A percentile compares a stretch with the other conserved stretches of the same genome.
Evolutionary conservation across 2,329 filamentous ascomycete genomes (phyloP).

Genomic region (Hortaea werneckii): DNA sequence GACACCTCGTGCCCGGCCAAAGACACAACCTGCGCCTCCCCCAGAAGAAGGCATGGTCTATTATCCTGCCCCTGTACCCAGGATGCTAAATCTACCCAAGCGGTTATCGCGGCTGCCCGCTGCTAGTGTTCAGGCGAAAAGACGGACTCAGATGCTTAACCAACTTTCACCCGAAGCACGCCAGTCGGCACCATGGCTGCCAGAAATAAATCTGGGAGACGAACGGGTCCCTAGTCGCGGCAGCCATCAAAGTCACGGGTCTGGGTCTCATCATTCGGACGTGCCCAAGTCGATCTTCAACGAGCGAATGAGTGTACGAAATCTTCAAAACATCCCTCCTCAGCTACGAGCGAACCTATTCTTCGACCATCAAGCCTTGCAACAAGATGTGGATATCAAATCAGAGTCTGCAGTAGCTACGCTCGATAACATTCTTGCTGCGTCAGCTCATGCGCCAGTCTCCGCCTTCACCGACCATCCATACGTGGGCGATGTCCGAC

Average conservation of each 20-base stretch:
- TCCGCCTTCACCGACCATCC: constrained; percentile 85
- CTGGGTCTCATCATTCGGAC: constrained; percentile 5
- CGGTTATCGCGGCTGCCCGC: constrained; percentile 69
- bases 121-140: constrained; percentile 52
- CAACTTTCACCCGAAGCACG: constrained; percentile 38
- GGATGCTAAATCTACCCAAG: constrained; percentile 85
- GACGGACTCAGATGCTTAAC: constrained; percentile 61
- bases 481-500: constrained; percentile 64
- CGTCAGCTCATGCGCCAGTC: constrained; percentile 77
- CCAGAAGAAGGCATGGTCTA: constrained; percentile 78
- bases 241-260: constrained; percentile 4
- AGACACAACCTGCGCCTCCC: constrained; percentile 47
- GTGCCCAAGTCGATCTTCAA: constrained; percentile 16
- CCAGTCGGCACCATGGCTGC: constrained; percentile 42
- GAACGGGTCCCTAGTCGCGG: constrained; percentile 4
- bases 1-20: constrained; percentile 31
- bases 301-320: constrained; percentile 28
- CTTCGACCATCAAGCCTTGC: constrained; percentile 60
- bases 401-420: constrained; percentile 80
- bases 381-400: constrained; percentile 47
- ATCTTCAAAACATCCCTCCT: constrained; percentile 52
- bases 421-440: constrained; percentile 83
- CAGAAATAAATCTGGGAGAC: constrained; percentile 15
- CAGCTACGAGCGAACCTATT: constrained; percentile 85
- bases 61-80: constrained; percentile 89